Percentiles rank a stretch among this genome's conserved stretches.
Conservation (phyloP, 2,329 filamentous ascomycete species). For the Monilinia polystroma region DNA sequence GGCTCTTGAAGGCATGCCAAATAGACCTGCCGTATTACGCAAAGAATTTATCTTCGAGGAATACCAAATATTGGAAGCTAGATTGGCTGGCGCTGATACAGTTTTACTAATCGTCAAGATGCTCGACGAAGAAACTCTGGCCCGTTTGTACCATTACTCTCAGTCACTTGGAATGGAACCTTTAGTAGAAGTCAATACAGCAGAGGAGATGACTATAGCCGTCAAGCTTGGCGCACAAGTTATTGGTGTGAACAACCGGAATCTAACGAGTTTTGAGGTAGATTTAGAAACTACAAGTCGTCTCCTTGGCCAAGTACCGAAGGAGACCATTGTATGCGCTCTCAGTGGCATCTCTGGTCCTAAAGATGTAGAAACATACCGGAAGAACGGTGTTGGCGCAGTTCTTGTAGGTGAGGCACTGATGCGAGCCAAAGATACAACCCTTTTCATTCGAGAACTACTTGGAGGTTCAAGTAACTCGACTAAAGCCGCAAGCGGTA, state of each 20-base stretch:
- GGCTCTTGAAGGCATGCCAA: slow-evolving; percentile 85
- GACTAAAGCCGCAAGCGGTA: slow-evolving; percentile 42
- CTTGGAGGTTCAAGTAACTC: slow-evolving; percentile 56
- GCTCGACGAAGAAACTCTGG: slow-evolving; percentile 74
- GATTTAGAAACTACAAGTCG: slow-evolving; percentile 90
- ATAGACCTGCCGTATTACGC: slow-evolving; percentile 84
- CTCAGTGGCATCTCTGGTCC: slow-evolving; percentile 90
- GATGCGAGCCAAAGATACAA: slow-evolving; percentile 85
- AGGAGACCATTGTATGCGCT: slow-evolving; percentile 85
- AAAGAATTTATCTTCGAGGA: slow-evolving; percentile 99
- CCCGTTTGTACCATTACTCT: slow-evolving; percentile 83
- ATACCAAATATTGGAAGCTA: slow-evolving; percentile 94
- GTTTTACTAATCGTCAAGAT: slow-evolving; percentile 98
- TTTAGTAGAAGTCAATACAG: slow-evolving; percentile 92
- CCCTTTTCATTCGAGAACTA: slow-evolving; percentile 78
- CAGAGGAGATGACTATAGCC: slow-evolving; percentile 87
- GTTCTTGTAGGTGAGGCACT: slow-evolving; percentile 93
- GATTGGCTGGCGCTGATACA: slow-evolving; percentile 90
- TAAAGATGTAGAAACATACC: slow-evolving; percentile 83
- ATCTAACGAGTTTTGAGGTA: slow-evolving; percentile 94
- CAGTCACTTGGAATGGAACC: slow-evolving; percentile 93
- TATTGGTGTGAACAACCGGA: slow-evolving; percentile 97
- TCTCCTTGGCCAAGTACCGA: slow-evolving; percentile 80
- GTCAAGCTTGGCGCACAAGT: slow-evolving; percentile 83
- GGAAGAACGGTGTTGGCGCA: slow-evolving; percentile 85